These are phyloP conservation scores for Ramaria sp. DNA, from an alignment of 768 basidiomycete genomes.

Conservation along the genomic window DNA sequence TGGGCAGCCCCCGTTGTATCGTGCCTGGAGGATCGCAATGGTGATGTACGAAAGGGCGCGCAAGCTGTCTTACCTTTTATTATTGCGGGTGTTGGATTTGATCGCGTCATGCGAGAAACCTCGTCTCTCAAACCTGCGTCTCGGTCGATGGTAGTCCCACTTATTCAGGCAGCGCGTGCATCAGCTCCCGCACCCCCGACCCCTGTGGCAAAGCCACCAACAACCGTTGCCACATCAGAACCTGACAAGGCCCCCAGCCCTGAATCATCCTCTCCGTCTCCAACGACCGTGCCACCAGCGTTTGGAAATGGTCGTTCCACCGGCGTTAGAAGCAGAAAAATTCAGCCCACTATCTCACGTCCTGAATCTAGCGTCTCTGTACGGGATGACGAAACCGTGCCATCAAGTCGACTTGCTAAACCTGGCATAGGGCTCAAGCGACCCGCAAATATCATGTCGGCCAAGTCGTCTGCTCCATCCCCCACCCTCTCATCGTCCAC, in stretches of 20 bases:
- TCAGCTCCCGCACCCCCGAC: slow-evolving; percentile 16
- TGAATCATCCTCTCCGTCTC: slow-evolving; percentile 26
- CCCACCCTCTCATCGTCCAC: slow-evolving; percentile 25
- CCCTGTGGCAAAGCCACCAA: slow-evolving; percentile 14
- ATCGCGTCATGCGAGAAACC: slow-evolving; percentile 79
- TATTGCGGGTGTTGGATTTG: slow-evolving; percentile 67
- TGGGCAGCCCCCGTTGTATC: slow-evolving; percentile 58
- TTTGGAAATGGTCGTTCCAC: slow-evolving; percentile 35
- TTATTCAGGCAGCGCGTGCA: slow-evolving; percentile 78
- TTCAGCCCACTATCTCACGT: slow-evolving; percentile 42
- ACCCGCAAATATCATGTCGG: slow-evolving; percentile 26
- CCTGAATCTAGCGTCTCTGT: slow-evolving; percentile 34
- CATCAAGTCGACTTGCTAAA: slow-evolving; percentile 26
- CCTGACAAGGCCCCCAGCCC: slow-evolving; percentile 34
- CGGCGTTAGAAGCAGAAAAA: slow-evolving; percentile 65
- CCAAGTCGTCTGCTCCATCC: slow-evolving; percentile 24
- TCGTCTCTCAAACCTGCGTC: slow-evolving; percentile 87
- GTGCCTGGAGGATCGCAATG: slow-evolving; percentile 83
- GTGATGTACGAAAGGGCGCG: slow-evolving; percentile 87
- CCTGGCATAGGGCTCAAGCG: slow-evolving; percentile 34
- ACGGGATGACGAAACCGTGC: slow-evolving; percentile 22
- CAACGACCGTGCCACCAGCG: slow-evolving; percentile 24
- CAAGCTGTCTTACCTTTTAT: slow-evolving; percentile 70
- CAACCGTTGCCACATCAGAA: slow-evolving; percentile 15
- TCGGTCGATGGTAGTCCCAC: slow-evolving; percentile 66